phyloP scores from a whole-genome alignment of 352 stramenopile genomes.

The Phytophthora citricola region DNA sequence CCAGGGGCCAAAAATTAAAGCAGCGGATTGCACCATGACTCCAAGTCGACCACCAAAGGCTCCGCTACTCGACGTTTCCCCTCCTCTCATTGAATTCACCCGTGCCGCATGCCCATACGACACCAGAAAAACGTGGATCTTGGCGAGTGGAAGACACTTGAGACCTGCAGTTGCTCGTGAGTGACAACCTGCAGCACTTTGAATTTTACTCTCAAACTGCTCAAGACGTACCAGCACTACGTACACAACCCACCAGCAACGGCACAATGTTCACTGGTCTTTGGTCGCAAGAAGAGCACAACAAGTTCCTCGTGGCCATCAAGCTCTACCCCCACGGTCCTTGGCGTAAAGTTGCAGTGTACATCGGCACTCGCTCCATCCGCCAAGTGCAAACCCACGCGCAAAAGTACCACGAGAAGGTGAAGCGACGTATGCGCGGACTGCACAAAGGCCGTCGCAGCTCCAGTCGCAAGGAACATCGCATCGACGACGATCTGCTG shows the following conservation, averaged over 20 bases:
- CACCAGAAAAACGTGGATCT: slow-evolving; percentile 14
- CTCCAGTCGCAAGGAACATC: slow-evolving; percentile 44
- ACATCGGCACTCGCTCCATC: slow-evolving; percentile 60
- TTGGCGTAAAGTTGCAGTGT: slow-evolving; percentile 55
- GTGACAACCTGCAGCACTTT: slow-evolving; percentile 21
- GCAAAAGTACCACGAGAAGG: slow-evolving; percentile 72
- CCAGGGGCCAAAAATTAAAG: slow-evolving; percentile 11
- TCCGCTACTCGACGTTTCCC: slow-evolving; percentile 7
- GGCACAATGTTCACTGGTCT: slow-evolving; percentile 35
- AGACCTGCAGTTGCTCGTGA: slow-evolving; percentile 12
- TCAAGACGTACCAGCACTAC: slow-evolving; percentile 34
- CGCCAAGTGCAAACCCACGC: slow-evolving; percentile 71
- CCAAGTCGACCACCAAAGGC: slow-evolving; percentile 5
- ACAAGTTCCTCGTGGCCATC: slow-evolving; percentile 63
- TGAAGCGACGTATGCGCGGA: slow-evolving; percentile 49
- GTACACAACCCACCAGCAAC: slow-evolving; percentile 18
- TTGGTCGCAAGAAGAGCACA: slow-evolving; percentile 69
- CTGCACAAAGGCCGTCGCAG: slow-evolving; percentile 54
- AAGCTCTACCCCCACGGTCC: slow-evolving; percentile 58
- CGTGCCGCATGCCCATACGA: slow-evolving; percentile 10
- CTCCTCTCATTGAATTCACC: slow-evolving; percentile 34
- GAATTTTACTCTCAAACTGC: slow-evolving; percentile 22
- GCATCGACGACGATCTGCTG: slow-evolving; percentile 47
- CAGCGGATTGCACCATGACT: slow-evolving; percentile 36
- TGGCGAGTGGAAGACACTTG: slow-evolving; percentile 21